Base-by-base conservation (phyloP, 805 yeast species). In the Cyberlindnera suaveolens region DNA sequence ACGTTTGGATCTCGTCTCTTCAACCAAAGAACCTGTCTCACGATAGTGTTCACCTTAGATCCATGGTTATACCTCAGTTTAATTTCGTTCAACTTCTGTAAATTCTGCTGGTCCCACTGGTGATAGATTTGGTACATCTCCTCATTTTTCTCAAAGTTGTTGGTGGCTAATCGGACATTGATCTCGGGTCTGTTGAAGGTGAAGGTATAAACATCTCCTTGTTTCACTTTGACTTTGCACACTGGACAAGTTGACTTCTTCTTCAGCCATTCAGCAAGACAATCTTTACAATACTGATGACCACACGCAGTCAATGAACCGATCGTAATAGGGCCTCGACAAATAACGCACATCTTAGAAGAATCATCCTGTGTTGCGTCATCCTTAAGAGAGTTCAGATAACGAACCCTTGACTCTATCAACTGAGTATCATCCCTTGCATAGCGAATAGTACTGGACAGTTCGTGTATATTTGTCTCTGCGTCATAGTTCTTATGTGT, bases 301-400 rank as follows among this genome's bases (percentile, higher is more conserved):
- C 98, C 98, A 71, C 99, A 93, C 9, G 79, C 79, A 0, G 96
- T 83, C 43, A 93, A 67, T 0, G 93, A 74, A 0, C 99, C 99
- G 33, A 79, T 69, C 3, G 75, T 68, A 39, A 89, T 86, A 2
- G 75, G 59, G 4, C 80, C 72, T 17, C 84, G 77, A 60, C 99
- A 93, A 47, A 93, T 90, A 29, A 81, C 74, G 62, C 99, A 93
- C 16, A 72, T 62, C 42, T 53, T 51, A 16, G 64, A 63, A n/a
- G 44, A 42, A 7, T 60, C 59, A 7, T 60, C 64, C 4, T 52
- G 50, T 5, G 14, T 11, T 4, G 30, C 41, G 29, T 29, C 36
- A n/a, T 61, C 54, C 3, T 54, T 46, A n/a, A 82, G 55, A 16
- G 75, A 67, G 17, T 65, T 63, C 45, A 82, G 58, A 56, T 80